phyloP scores from a whole-genome alignment of 1,139 yeast genomes.

The Pichia norvegensis region DNA sequence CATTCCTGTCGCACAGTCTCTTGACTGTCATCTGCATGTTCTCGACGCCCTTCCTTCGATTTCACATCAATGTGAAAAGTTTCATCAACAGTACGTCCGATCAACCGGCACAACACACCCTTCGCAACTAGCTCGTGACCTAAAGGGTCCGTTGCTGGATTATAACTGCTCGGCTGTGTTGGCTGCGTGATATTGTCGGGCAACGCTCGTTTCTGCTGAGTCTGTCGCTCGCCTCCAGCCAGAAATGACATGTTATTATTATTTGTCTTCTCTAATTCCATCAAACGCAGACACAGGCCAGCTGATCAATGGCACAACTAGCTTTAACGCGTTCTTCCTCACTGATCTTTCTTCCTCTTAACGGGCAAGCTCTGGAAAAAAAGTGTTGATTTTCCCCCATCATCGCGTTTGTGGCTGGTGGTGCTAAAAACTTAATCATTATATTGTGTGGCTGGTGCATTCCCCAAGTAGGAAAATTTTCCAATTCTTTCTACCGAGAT shows the following conservation, averaged over 20 bases:
- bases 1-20: conserved; percentile 45
- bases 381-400: not conserved
- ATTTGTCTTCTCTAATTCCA: not conserved
- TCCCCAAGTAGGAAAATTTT: not conserved
- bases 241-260: too few relatives aligned
- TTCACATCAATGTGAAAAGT: conserved; percentile 26
- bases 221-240: not conserved
- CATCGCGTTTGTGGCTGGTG: not conserved
- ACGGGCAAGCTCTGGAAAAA: not conserved
- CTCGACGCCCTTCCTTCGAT: conserved; percentile 23
- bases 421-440: not conserved
- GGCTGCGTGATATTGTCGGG: conserved; percentile 49
- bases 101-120: conserved; percentile 45
- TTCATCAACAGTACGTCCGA: conserved; percentile 43
- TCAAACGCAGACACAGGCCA: not conserved
- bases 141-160: conserved; percentile 32
- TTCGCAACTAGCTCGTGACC: conserved; percentile 32
- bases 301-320: not conserved
- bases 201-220: not conserved
- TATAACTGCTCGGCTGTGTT: conserved; percentile 45
- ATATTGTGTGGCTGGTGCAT: not conserved
- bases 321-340: not conserved
- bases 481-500: not conserved
- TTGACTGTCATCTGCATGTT: conserved; percentile 20
- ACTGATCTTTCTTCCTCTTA: not conserved